phyloP scores from a whole-genome alignment of 129 eudicot genomes.

The Lonicera japonica region DNA sequence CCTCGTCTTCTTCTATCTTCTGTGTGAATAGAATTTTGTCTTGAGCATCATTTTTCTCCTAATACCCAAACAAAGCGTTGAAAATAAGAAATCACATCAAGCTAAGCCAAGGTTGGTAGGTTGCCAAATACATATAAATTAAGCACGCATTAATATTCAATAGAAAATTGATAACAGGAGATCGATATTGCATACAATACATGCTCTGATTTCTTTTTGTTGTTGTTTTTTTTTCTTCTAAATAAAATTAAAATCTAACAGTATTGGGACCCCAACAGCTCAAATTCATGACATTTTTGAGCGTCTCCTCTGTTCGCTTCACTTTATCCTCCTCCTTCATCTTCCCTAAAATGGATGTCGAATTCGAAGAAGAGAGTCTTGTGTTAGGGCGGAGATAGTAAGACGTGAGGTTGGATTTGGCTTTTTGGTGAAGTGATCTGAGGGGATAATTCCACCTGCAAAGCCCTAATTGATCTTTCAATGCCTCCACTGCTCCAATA shows the following conservation, averaged over 20 bases:
- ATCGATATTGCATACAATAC: too few relatives aligned
- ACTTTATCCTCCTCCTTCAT: conserved; percentile 10
- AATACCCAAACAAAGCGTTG: too few relatives aligned
- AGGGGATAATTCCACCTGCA: conserved; percentile 54
- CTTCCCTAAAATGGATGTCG: background rate
- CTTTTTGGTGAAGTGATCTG: conserved; percentile 33
- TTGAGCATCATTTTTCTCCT: too few relatives aligned
- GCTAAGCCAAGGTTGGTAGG: too few relatives aligned
- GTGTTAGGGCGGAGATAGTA: conserved; percentile 15
- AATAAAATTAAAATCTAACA: conserved; percentile 43
- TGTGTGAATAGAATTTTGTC: too few relatives aligned
- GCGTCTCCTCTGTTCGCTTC: conserved; percentile 30
- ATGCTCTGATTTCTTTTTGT: too few relatives aligned
- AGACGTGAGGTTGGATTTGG: conserved; percentile 29
- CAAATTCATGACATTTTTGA: conserved; percentile 48
- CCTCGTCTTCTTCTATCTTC: too few relatives aligned
- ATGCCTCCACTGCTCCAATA: conserved; percentile 60
- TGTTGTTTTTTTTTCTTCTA: too few relatives aligned
- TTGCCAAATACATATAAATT: too few relatives aligned
- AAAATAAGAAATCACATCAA: too few relatives aligned
- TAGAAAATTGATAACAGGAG: too few relatives aligned
- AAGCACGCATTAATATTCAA: too few relatives aligned
- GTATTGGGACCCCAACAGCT: conserved; percentile 61
- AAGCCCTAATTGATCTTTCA: conserved; percentile 57
- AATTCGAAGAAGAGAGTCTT: background rate